These are phyloP conservation scores for Zangia roseola DNA, from an alignment of 768 basidiomycete species.

Conservation along the genomic window DNA sequence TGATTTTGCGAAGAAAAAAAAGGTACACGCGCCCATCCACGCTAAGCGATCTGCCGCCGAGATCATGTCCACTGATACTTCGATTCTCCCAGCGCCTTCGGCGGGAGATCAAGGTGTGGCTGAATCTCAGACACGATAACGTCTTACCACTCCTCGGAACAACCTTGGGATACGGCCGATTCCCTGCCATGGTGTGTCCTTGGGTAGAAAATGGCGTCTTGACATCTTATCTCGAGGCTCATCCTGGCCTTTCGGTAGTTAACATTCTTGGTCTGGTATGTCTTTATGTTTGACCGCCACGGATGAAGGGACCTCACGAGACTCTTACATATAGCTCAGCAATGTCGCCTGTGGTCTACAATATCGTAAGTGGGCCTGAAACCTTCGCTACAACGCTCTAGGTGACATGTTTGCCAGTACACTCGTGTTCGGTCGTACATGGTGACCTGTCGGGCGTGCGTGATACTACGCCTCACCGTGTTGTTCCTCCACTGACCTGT, in stretches of 20 bases:
- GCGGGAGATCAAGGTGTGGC: constrained; percentile 26
- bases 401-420: constrained; percentile 1
- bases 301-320: background rate
- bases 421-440: constrained; percentile 1
- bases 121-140: constrained; percentile 19
- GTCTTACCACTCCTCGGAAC: constrained; percentile 22
- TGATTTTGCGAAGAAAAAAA: too few species aligned
- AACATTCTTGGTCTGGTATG: constrained; percentile 18
- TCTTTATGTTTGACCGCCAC: background rate
- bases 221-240: constrained; percentile 14
- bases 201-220: constrained; percentile 27
- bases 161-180: constrained; percentile 22
- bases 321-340: background rate
- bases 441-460: constrained; percentile 8
- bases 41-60: too few species aligned
- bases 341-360: constrained; percentile 1
- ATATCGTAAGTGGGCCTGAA: background rate
- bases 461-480: background rate
- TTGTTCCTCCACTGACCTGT: background rate
- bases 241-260: background rate
- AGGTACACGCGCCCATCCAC: too few species aligned
- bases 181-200: constrained; percentile 24
- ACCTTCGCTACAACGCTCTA: background rate
- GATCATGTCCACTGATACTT: background rate
- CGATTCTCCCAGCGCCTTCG: constrained; percentile 12